These are phyloP conservation scores for Pyrenochaeta sp. DNA, from an alignment of 2,329 filamentous ascomycete species.

Conservation along the genomic window DNA sequence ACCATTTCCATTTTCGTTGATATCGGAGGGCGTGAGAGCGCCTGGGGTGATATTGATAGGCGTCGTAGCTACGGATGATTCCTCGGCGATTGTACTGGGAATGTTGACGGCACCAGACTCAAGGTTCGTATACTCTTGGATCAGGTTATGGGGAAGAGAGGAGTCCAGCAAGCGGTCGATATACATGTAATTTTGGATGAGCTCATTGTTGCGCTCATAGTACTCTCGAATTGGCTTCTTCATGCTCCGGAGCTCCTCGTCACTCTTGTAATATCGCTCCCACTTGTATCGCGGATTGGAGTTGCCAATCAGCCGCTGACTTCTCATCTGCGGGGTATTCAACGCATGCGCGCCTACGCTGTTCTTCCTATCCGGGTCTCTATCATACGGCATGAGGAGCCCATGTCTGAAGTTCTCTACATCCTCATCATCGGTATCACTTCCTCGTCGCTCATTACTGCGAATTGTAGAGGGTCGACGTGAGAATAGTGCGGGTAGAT, in stretches of 20 bases:
- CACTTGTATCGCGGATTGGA: constrained; percentile 86
- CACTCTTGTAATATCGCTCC: constrained; percentile 84
- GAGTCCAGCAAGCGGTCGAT: constrained; percentile 92
- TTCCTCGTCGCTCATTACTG: constrained; percentile 38
- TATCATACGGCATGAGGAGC: constrained; percentile 42
- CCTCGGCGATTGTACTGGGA: constrained; percentile 79
- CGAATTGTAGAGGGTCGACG: constrained; percentile 42
- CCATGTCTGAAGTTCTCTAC: constrained; percentile 35
- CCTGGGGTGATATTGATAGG: constrained; percentile 25
- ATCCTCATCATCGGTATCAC: constrained; percentile 41
- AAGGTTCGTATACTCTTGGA: constrained; percentile 84
- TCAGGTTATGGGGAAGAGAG: constrained; percentile 86
- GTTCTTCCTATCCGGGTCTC: constrained; percentile 47
- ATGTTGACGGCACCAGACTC: constrained; percentile 66
- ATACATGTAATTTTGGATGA: constrained; percentile 91
- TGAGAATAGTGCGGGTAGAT: constrained; percentile 47
- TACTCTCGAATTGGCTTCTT: constrained; percentile 79
- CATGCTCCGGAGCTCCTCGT: constrained; percentile 75
- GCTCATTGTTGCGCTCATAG: constrained; percentile 86
- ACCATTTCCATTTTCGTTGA: constrained; percentile 20
- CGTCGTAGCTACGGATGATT: constrained; percentile 51
- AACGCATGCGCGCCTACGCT: constrained; percentile 54
- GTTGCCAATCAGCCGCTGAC: constrained; percentile 86
- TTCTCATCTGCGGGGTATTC: constrained; percentile 73
- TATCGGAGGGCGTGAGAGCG: constrained; percentile 21